Evolutionary conservation across 805 yeast genomes (phyloP).

Genomic region (Spathaspora girioi): DNA sequence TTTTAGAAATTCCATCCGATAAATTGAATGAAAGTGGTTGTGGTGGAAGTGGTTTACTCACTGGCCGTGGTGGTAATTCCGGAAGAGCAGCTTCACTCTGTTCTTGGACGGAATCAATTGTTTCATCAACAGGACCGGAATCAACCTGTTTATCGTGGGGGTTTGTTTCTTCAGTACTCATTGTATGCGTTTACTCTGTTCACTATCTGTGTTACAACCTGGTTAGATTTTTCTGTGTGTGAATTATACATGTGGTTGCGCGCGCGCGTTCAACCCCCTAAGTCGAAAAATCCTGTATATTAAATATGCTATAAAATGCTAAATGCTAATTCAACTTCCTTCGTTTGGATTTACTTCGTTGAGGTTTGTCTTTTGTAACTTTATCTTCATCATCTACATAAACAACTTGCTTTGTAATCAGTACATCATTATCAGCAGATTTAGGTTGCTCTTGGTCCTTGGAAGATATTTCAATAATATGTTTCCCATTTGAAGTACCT

Average conservation of each 20-base stretch:
- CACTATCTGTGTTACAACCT: neutral
- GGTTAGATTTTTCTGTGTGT: too few relatives aligned
- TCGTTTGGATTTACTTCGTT: neutral
- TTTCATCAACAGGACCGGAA: neutral
- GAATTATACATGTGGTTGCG: too few relatives aligned
- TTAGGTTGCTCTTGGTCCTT: neutral
- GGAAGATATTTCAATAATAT: neutral
- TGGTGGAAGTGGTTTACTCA: neutral
- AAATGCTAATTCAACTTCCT: neutral
- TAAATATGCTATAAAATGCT: neutral
- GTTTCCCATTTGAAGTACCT: neutral
- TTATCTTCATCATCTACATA: neutral
- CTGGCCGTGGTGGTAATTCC: neutral
- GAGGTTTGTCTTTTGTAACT: neutral
- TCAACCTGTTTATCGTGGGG: neutral
- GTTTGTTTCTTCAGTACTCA: neutral
- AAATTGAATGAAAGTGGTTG: conserved; percentile 2
- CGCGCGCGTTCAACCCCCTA: too few relatives aligned
- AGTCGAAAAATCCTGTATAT: too few relatives aligned
- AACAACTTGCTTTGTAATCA: neutral
- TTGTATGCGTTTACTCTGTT: neutral
- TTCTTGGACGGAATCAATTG: neutral
- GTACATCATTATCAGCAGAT: neutral
- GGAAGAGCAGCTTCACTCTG: neutral
- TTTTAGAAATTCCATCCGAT: conserved; percentile 14